Percentiles rank a stretch among this genome's conserved stretches.
Evolutionary conservation across 1,284 basidiomycete species (phyloP).

Genomic region (Leccinum pallidistipes): DNA sequence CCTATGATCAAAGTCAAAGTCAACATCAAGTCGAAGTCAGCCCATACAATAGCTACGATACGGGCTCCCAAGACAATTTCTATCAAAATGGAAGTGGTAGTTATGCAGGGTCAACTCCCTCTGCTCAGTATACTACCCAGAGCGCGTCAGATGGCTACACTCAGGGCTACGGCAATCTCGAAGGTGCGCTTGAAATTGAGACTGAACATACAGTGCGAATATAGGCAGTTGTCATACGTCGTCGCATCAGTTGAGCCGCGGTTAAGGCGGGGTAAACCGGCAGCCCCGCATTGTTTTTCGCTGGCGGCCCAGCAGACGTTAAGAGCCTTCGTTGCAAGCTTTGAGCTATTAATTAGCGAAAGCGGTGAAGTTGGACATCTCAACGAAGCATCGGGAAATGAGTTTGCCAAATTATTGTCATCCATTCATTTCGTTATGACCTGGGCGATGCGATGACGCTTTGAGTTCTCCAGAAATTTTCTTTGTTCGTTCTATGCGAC

Average conservation of each 20-base stretch:
- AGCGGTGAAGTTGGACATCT: constrained; percentile 38
- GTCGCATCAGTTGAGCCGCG: constrained; percentile 37
- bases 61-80: constrained; percentile 57
- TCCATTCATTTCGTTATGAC: constrained; percentile 18
- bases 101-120: constrained; percentile 48
- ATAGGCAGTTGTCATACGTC: constrained; percentile 34
- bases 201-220: constrained; percentile 42
- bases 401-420: constrained; percentile 25
- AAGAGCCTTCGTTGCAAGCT: constrained; percentile 39
- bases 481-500: constrained; percentile 28
- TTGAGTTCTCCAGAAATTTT: constrained; percentile 26
- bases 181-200: constrained; percentile 80
- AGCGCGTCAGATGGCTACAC: constrained; percentile 45
- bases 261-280: constrained; percentile 31
- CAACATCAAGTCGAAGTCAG: constrained; percentile 57
- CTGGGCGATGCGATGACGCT: constrained; percentile 21
- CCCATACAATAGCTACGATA: constrained; percentile 66
- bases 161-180: constrained; percentile 63
- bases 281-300: constrained; percentile 19
- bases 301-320: constrained; percentile 27
- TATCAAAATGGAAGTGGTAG: constrained; percentile 56
- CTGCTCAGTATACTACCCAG: constrained; percentile 46
- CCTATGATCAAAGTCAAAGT: constrained; percentile 69
- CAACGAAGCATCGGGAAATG: constrained; percentile 30
- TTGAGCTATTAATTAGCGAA: constrained; percentile 48